Conservation (phyloP, 345 rosid species). For the Zanthoxylum bungeanum region DNA sequence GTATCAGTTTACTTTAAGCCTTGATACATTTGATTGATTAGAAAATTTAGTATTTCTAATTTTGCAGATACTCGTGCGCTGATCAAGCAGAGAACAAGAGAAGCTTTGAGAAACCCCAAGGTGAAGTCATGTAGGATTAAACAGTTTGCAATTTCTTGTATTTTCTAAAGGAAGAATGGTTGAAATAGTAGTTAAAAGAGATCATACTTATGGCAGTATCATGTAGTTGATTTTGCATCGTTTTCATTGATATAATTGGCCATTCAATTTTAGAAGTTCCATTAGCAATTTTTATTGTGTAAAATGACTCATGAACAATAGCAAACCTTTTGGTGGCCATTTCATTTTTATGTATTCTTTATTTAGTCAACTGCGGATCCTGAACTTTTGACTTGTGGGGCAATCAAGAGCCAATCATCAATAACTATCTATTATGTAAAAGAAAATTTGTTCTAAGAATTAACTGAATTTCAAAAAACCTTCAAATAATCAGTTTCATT, state of each 20-base stretch:
- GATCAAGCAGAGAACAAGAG: conserved; percentile 80
- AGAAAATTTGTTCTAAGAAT: neutral
- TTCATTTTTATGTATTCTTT: neutral
- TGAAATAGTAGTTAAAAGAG: conserved; percentile 6
- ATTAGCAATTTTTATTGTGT: neutral
- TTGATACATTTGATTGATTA: conserved; percentile 15
- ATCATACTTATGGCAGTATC: neutral
- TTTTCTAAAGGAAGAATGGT: neutral
- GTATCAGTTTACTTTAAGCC: neutral
- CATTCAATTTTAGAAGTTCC: neutral
- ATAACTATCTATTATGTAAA: neutral
- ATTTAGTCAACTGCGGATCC: neutral
- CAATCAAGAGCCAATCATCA: neutral
- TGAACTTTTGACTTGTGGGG: neutral
- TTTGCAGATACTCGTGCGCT: conserved; percentile 62
- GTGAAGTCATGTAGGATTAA: conserved; percentile 84
- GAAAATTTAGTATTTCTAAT: conserved; percentile 4
- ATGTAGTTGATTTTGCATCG: neutral
- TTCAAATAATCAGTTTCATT: neutral
- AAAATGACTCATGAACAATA: neutral
- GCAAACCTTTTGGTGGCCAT: neutral
- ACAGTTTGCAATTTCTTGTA: conserved; percentile 20
- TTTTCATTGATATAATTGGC: neutral
- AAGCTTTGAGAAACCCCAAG: conserved; percentile 88
- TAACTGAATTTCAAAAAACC: neutral